phyloP scores from a whole-genome alignment of 768 basidiomycete species.

The Lactarius akahatsu region DNA sequence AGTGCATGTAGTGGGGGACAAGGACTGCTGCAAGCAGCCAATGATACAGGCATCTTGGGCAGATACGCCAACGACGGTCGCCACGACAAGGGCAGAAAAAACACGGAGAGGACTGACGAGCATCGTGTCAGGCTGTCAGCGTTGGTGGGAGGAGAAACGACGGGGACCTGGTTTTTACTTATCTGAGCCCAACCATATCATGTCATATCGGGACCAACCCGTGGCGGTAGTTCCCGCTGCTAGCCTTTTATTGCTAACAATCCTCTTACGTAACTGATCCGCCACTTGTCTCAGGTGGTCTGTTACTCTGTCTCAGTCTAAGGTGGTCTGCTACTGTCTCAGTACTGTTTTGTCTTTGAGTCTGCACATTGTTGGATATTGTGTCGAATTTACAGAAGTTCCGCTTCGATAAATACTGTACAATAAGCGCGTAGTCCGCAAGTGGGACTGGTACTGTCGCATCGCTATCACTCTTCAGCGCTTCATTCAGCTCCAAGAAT shows the following conservation, averaged over 20 bases:
- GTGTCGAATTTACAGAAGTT: too few relatives aligned
- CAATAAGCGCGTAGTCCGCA: too few relatives aligned
- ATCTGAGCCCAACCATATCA: background rate
- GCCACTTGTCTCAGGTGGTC: too few relatives aligned
- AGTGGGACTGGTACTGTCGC: too few relatives aligned
- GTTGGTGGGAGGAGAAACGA: background rate
- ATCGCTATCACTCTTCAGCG: too few relatives aligned
- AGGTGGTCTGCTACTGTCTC: too few relatives aligned
- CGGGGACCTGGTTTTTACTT: background rate
- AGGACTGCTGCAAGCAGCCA: background rate
- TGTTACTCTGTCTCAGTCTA: too few relatives aligned
- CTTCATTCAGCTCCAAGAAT: too few relatives aligned
- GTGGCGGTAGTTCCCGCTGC: background rate
- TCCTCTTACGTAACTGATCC: background rate
- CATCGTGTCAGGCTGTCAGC: background rate
- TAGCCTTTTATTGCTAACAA: background rate
- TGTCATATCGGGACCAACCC: too few relatives aligned
- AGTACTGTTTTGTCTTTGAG: background rate
- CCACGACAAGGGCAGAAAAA: slow-evolving; percentile 1
- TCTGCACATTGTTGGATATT: too few relatives aligned
- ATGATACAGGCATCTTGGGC: slow-evolving; percentile 8
- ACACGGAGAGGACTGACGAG: slow-evolving; percentile 2
- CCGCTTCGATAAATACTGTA: too few relatives aligned
- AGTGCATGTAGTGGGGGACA: background rate
- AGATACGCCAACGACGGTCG: slow-evolving; percentile 1